phyloP scores from a whole-genome alignment of 2,329 filamentous ascomycete species.

The Diaporthe longicolla region DNA sequence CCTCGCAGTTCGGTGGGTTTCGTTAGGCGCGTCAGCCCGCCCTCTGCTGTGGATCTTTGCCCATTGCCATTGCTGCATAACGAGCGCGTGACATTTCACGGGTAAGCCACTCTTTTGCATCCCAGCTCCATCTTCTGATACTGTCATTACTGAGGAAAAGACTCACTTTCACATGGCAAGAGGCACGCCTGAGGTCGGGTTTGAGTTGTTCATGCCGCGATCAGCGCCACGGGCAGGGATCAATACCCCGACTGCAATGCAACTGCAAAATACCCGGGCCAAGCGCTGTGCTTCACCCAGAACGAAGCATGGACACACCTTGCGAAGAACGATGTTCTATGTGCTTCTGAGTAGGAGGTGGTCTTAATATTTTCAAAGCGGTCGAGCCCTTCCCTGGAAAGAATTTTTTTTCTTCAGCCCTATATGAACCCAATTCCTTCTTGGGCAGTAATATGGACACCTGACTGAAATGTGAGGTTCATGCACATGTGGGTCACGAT shows the following conservation, averaged over 20 bases:
- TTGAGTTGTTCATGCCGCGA: conserved; percentile 22
- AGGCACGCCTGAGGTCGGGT: background rate
- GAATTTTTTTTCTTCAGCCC: background rate
- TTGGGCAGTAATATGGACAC: background rate
- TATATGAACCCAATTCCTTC: background rate
- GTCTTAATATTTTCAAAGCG: background rate
- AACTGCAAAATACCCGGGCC: conserved; percentile 11
- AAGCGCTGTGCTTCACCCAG: background rate
- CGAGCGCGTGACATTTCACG: background rate
- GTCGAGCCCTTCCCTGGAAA: background rate
- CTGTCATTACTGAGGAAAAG: background rate
- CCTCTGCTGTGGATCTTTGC: background rate
- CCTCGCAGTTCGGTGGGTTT: conserved; percentile 14
- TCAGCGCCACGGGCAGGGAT: conserved; percentile 16
- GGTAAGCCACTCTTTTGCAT: background rate
- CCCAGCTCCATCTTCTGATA: background rate
- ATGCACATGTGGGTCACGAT: conserved; percentile 12
- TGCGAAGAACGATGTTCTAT: background rate
- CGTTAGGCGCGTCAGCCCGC: conserved; percentile 24
- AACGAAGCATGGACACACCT: conserved; percentile 14
- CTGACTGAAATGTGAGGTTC: background rate
- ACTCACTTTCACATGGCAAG: background rate
- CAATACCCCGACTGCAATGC: conserved; percentile 8
- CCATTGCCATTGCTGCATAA: background rate
- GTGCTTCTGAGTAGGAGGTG: background rate